Conservation (phyloP, 306 rosid species). For the Lathyrus sativus region DNA sequence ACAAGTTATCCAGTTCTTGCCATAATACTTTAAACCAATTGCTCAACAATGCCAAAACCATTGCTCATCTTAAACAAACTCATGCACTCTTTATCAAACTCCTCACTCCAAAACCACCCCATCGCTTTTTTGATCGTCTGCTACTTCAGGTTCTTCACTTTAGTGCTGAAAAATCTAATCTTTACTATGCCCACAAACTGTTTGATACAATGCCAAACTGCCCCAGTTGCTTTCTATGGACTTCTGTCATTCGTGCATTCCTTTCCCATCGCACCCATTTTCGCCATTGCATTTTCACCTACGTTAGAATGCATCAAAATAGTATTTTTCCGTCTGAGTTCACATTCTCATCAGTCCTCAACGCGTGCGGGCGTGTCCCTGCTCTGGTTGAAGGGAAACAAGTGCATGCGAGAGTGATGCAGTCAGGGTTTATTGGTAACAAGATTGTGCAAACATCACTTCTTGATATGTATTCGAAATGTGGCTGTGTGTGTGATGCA, state of each 20-base stretch:
- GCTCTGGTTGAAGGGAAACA: constrained; percentile 56
- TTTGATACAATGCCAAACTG: constrained; percentile 58
- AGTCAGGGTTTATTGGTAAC: constrained; percentile 55
- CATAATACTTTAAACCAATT: constrained; percentile 14
- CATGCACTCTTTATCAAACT: constrained; percentile 57
- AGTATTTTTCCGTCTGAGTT: constrained; percentile 57
- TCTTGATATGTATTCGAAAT: constrained; percentile 73
- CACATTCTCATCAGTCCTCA: constrained; percentile 70
- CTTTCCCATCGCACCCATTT: constrained; percentile 41
- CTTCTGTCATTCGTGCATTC: constrained; percentile 57
- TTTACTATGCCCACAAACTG: constrained; percentile 59
- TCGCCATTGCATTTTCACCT: constrained; percentile 48
- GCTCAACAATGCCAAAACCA: constrained; percentile 39
- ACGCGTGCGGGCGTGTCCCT: constrained; percentile 58
- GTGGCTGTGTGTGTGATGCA: constrained; percentile 56
- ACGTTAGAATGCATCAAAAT: constrained; percentile 58
- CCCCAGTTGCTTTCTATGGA: constrained; percentile 54
- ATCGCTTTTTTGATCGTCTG: constrained; percentile 42
- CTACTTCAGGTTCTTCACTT: constrained; percentile 39
- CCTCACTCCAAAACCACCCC: constrained; percentile 33
- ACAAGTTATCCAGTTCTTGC: too few relatives aligned
- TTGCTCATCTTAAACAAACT: constrained; percentile 51
- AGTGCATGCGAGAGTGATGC: constrained; percentile 51
- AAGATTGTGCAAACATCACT: constrained; percentile 63
- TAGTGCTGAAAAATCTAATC: constrained; percentile 33